phyloP scores from a whole-genome alignment of 306 rosid species.

The Fragaria iinumae region DNA sequence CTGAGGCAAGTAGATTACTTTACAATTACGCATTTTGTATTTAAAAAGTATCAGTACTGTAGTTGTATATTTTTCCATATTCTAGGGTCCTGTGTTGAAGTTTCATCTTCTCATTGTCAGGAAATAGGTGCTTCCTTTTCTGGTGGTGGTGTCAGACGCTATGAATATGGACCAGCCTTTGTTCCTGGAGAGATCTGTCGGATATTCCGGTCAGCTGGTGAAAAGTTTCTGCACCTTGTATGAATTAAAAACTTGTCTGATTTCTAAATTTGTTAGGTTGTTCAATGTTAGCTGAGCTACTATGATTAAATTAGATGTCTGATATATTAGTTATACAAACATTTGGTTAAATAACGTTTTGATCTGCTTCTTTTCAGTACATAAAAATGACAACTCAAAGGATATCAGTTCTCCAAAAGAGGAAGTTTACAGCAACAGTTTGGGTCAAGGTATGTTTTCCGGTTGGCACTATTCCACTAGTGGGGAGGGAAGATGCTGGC shows the following conservation, averaged over 20 bases:
- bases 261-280: background rate
- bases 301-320: background rate
- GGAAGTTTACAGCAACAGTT: constrained; percentile 84
- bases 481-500: background rate
- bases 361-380: constrained; percentile 54
- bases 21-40: constrained; percentile 20
- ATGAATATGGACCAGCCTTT: constrained; percentile 80
- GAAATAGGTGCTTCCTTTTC: constrained; percentile 86
- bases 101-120: constrained; percentile 49
- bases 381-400: constrained; percentile 77
- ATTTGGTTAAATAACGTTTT: background rate
- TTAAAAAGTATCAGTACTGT: constrained; percentile 23
- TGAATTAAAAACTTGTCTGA: constrained; percentile 29
- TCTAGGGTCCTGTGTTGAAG: constrained; percentile 25
- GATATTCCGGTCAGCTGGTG: constrained; percentile 72
- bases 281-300: background rate
- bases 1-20: constrained; percentile 63
- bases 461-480: constrained; percentile 15
- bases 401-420: constrained; percentile 78
- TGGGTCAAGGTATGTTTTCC: constrained; percentile 78
- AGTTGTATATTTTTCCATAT: constrained; percentile 23
- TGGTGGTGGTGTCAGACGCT: constrained; percentile 71
- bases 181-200: constrained; percentile 83
- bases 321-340: background rate
- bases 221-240: constrained; percentile 84